Conservation (phyloP, 1,284 basidiomycete genomes). For the Exobasidium cylindrosporum region DNA sequence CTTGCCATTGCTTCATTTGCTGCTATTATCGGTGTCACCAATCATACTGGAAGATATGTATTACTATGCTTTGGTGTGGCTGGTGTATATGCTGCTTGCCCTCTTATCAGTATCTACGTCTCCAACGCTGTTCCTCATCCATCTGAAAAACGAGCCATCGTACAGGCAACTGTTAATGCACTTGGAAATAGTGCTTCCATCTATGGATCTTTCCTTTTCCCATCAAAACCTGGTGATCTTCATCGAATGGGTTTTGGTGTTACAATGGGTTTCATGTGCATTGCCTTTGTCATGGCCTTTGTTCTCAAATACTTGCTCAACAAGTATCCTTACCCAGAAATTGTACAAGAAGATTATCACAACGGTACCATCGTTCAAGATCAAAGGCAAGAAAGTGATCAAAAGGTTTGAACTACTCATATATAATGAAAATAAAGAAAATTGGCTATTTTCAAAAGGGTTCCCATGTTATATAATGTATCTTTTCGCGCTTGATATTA, state of each 20-base stretch:
- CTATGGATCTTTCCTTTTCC: slow-evolving; percentile 24
- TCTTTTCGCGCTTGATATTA: too few species aligned
- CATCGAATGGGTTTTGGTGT: slow-evolving; percentile 21
- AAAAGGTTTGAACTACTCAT: too few species aligned
- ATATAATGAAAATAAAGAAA: too few species aligned
- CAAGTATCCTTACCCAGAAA: slow-evolving; percentile 16
- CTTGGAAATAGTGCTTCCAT: slow-evolving; percentile 23
- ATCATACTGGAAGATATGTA: slow-evolving; percentile 58
- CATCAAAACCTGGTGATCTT: slow-evolving; percentile 11
- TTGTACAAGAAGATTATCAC: background rate
- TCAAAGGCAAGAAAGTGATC: background rate
- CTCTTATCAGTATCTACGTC: slow-evolving; percentile 56
- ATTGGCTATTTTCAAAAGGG: too few species aligned
- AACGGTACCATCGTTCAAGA: background rate
- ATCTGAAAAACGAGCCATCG: slow-evolving; percentile 57
- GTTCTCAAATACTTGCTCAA: slow-evolving; percentile 7
- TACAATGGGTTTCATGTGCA: slow-evolving; percentile 19
- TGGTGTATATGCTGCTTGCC: slow-evolving; percentile 58
- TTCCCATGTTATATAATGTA: too few species aligned
- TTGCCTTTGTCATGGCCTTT: slow-evolving; percentile 18
- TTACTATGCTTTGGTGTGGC: slow-evolving; percentile 60
- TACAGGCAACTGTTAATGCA: slow-evolving; percentile 54
- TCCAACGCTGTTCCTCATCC: slow-evolving; percentile 55
- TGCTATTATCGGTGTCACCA: slow-evolving; percentile 54
- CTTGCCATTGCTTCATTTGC: slow-evolving; percentile 57